Evolutionary conservation across 1,284 basidiomycete genomes (phyloP).

Genomic region (Moesziomyces aphidis): DNA sequence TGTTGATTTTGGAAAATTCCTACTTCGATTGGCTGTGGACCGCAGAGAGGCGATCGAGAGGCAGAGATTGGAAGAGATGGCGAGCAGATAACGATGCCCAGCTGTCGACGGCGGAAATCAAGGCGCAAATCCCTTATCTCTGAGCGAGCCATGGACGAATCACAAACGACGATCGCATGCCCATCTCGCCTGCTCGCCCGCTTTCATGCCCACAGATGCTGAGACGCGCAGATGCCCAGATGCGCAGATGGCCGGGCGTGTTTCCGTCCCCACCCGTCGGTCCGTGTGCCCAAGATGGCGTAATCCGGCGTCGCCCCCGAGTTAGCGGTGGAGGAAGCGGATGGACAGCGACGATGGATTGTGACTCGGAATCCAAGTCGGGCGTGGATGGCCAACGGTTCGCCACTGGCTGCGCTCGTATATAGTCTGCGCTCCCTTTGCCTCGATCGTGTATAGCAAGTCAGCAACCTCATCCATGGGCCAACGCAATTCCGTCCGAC

Average conservation of each 20-base stretch:
- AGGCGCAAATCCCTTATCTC: slow-evolving; percentile 19
- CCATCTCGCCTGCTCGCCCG: too few relatives aligned
- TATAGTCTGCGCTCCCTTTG: too few relatives aligned
- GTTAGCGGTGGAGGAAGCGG: too few relatives aligned
- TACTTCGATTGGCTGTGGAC: too few relatives aligned
- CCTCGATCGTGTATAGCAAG: too few relatives aligned
- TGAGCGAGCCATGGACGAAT: slow-evolving; percentile 23
- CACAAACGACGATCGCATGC: slow-evolving; percentile 14
- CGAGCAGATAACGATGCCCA: background rate
- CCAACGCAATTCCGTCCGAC: too few relatives aligned
- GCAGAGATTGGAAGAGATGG: slow-evolving; percentile 1
- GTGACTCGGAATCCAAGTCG: too few relatives aligned
- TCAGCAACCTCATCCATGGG: too few relatives aligned
- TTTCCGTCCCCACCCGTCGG: slow-evolving; percentile 17
- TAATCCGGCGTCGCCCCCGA: slow-evolving; percentile 13
- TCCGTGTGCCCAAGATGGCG: slow-evolving; percentile 2
- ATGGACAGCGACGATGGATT: too few relatives aligned
- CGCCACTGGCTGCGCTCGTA: background rate
- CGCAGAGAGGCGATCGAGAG: slow-evolving; percentile 5
- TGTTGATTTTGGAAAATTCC: background rate
- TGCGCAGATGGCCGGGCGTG: slow-evolving; percentile 4
- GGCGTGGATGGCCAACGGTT: background rate
- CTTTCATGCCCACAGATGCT: too few relatives aligned
- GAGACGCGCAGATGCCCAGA: too few relatives aligned
- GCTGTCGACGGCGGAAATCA: background rate